These are phyloP conservation scores for Massariosphaeria phaeospora DNA, from an alignment of 495 filamentous ascomycete species.

Conservation along the genomic window DNA sequence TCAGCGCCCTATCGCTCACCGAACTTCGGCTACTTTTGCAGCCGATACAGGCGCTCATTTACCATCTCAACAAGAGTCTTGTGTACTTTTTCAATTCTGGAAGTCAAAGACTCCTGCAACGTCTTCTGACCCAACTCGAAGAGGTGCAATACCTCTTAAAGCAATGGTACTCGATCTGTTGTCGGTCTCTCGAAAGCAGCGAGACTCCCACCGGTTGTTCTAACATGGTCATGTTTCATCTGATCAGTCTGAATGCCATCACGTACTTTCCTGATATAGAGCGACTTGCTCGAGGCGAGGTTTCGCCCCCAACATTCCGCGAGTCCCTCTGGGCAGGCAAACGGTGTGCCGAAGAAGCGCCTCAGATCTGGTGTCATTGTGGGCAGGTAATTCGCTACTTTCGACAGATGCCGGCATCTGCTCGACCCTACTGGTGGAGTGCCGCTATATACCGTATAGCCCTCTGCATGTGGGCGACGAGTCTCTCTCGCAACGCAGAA, in stretches of 20 bases:
- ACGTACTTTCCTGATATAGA: conserved; percentile 17
- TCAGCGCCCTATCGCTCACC: background rate
- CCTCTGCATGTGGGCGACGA: background rate
- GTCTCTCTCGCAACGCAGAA: background rate
- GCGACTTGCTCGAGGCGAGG: conserved; percentile 5
- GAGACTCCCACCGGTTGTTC: background rate
- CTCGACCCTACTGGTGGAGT: conserved; percentile 1
- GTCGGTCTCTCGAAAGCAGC: background rate
- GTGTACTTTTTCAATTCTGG: background rate
- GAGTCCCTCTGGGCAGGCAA: background rate
- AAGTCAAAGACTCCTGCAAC: conserved; percentile 38
- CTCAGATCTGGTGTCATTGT: conserved; percentile 12
- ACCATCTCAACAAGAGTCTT: background rate
- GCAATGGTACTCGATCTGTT: background rate
- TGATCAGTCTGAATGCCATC: conserved; percentile 14
- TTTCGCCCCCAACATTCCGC: background rate
- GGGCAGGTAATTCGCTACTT: conserved; percentile 16
- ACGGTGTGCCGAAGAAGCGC: conserved; percentile 10
- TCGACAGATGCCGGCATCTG: conserved; percentile 2
- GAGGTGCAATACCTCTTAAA: background rate
- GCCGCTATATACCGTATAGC: background rate
- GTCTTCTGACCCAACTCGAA: conserved; percentile 1
- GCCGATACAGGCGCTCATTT: background rate
- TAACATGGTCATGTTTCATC: conserved; percentile 21
- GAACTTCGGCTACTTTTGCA: background rate